These are phyloP conservation scores for Pseudogymnoascus pannorum DNA, from an alignment of 2,329 filamentous ascomycete species.

Conservation along the genomic window DNA sequence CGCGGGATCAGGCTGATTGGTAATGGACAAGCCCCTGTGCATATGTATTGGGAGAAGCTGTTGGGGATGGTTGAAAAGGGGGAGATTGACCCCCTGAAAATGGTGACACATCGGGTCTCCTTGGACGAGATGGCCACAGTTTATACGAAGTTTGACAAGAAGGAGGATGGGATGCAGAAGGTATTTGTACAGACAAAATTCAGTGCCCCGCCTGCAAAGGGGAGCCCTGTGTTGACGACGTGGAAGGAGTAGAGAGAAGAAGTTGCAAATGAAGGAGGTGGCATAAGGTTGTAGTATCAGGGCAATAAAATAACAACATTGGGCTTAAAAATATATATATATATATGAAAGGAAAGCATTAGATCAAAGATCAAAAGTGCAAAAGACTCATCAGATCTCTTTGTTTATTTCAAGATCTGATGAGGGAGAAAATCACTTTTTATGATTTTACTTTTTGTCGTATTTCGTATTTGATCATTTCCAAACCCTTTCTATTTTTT, in stretches of 20 bases:
- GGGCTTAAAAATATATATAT: too few species aligned
- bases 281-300: too few species aligned
- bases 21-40: constrained; percentile 58
- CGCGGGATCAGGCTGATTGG: constrained; percentile 56
- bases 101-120: constrained; percentile 71
- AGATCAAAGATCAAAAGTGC: not conserved
- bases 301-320: too few species aligned
- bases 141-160: constrained; percentile 54
- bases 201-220: constrained; percentile 39
- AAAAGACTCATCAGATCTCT: constrained; percentile 4
- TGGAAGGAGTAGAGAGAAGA: constrained; percentile 23
- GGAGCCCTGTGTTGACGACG: constrained; percentile 38
- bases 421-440: not conserved
- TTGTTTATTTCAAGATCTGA: not conserved
- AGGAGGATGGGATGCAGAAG: constrained; percentile 71
- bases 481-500: not conserved
- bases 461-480: not conserved
- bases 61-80: constrained; percentile 58
- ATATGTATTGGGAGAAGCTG: constrained; percentile 78
- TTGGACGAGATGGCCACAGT: constrained; percentile 66
- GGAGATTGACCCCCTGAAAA: constrained; percentile 67
- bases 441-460: constrained; percentile 4
- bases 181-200: constrained; percentile 59
- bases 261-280: too few species aligned
- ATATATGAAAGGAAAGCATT: too few species aligned